Evolutionary conservation across 1,139 yeast species (phyloP).

Genomic region (Magnusiomyces tetraspermus): DNA sequence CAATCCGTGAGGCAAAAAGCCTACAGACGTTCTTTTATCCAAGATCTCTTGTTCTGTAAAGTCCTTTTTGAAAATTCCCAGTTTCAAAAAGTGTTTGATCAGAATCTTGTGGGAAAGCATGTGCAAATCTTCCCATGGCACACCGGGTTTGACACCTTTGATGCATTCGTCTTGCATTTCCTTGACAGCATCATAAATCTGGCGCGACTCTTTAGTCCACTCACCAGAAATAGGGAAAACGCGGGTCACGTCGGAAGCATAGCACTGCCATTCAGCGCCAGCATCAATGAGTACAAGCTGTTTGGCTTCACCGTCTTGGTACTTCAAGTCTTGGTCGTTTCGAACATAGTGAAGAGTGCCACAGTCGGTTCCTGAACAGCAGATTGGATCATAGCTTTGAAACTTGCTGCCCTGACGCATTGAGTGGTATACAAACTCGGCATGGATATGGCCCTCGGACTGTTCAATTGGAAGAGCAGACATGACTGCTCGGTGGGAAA

Average conservation of each 20-base stretch:
- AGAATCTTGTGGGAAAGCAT: conserved; percentile 66
- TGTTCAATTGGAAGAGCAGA: conserved; percentile 80
- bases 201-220: conserved; percentile 81
- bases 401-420: conserved; percentile 85
- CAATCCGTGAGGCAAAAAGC: conserved; percentile 89
- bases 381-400: conserved; percentile 88
- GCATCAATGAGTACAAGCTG: conserved; percentile 81
- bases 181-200: conserved; percentile 68
- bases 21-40: conserved; percentile 58
- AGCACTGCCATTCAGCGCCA: conserved; percentile 93
- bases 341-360: conserved; percentile 85
- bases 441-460: conserved; percentile 87
- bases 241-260: conserved; percentile 90
- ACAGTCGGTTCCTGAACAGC: conserved; percentile 88
- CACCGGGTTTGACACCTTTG: conserved; percentile 69
- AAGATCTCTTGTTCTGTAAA: conserved; percentile 49
- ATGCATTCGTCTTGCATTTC: conserved; percentile 74
- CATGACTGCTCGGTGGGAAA: conserved; percentile 87
- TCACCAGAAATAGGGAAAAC: conserved; percentile 88
- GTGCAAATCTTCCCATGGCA: conserved; percentile 77
- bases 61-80: conserved; percentile 69
- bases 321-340: conserved; percentile 53
- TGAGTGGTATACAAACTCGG: conserved; percentile 90
- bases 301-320: conserved; percentile 32
- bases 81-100: conserved; percentile 56